These are phyloP conservation scores for Alloteropsis angusta DNA, from an alignment of 202 grass and related monocot genomes.

Conservation along the genomic window DNA sequence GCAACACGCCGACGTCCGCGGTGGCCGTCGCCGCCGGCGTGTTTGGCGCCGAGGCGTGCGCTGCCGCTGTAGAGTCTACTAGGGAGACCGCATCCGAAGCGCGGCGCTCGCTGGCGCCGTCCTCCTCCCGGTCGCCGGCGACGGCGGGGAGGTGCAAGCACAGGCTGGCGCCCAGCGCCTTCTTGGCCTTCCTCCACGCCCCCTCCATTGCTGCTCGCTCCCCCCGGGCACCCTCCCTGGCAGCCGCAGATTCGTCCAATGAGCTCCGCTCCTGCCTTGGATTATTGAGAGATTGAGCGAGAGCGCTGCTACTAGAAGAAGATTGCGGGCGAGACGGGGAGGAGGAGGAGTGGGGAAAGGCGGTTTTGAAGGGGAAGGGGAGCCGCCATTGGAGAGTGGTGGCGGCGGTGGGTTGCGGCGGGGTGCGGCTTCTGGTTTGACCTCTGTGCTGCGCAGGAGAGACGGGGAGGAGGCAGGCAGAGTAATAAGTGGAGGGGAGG, in stretches of 20 bases:
- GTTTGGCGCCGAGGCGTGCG: constrained; percentile 35
- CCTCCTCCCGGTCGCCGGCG: constrained; percentile 22
- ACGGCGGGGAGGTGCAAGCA: constrained; percentile 50
- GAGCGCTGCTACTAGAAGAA: not conserved
- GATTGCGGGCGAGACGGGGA: not conserved
- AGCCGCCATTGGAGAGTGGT: constrained; percentile 28
- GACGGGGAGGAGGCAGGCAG: not conserved
- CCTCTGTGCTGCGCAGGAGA: constrained; percentile 27
- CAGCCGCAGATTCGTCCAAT: constrained; percentile 19
- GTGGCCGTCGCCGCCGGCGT: constrained; percentile 29
- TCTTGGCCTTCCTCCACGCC: constrained; percentile 78
- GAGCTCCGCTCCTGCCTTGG: not conserved
- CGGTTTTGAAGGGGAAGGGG: constrained; percentile 27
- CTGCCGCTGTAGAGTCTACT: constrained; percentile 23
- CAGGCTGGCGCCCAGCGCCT: constrained; percentile 42
- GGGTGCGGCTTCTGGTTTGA: constrained; percentile 48
- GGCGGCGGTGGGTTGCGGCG: constrained; percentile 19
- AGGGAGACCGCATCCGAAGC: constrained; percentile 34
- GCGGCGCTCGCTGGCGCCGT: constrained; percentile 31
- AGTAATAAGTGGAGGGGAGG: not conserved
- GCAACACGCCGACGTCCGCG: constrained; percentile 33
- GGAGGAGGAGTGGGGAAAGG: not conserved
- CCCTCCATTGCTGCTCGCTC: constrained; percentile 43
- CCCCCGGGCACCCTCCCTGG: not conserved
- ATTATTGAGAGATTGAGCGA: not conserved